Evolutionary conservation across 1,139 yeast species (phyloP), one percentile per base, ranked within the genome.

Genomic region (Hyphopichia pseudoburtonii): DNA sequence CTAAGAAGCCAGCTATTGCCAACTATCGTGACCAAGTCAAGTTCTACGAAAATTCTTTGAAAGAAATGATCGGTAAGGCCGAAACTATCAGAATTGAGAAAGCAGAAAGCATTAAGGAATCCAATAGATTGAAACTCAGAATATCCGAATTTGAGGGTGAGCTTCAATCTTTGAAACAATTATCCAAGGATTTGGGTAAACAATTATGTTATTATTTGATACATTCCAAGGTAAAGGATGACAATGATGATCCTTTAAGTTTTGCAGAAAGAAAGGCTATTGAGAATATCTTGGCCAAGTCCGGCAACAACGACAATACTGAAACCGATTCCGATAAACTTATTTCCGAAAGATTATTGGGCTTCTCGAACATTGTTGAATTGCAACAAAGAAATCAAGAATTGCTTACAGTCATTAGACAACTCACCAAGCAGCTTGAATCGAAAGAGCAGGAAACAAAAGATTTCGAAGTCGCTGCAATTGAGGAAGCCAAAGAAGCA

Each of bases 401-500:
- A 38, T 69, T 90, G 28, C 62, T 89, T 22, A 64, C 70, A 28
- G 77, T 85, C 2, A 79, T 86, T 1, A 72, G 97, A 43, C 78
- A 77, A 37, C 67, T 90, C 23, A 90, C 92, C 9, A 69, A 73
- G 33, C 76, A 78, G 50, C 67, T 89, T 46, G 97, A 90, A 53
- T 57, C 66, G 4, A 64, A 69, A 37, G 70, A 72, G 31, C 67
- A 64, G 38, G 60, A 73, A 41, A 63, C 64, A 12, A 56, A 51
- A 35, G 62, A 54, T 12, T 50, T 76, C 25, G 87, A 81, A 51
- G 71, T 76, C n/a, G 66, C 71, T 9, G 86, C 85, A 1, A 70
- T 83, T 8, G 74, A 73, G 35, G 94, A 84, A 46, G 96, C 96
- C 3, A 80, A 80, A 42, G 81, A 81, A 33, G 92, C 95, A 1